These are phyloP conservation scores for Retiboletus flavoniger DNA, from an alignment of 1,284 basidiomycete species.

Conservation along the genomic window DNA sequence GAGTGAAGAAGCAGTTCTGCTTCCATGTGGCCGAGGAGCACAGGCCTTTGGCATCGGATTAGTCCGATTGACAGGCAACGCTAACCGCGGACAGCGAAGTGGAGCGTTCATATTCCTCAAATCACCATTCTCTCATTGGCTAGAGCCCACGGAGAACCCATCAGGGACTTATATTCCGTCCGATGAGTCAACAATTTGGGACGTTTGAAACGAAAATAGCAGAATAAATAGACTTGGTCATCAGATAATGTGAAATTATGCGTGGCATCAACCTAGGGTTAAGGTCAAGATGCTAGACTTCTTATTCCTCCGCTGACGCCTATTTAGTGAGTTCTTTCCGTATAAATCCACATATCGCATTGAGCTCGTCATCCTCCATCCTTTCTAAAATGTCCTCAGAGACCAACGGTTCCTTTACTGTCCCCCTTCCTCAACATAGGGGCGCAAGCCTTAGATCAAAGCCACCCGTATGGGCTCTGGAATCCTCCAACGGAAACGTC, in stretches of 20 bases:
- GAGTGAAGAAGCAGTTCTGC: not conserved
- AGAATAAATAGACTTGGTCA: not conserved
- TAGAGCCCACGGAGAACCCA: not conserved
- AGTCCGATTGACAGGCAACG: not conserved
- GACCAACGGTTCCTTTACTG: constrained; percentile 6
- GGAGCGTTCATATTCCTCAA: constrained; percentile 1
- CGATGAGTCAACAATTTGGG: not conserved
- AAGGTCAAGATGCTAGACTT: constrained; percentile 8
- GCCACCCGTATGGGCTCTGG: constrained; percentile 65
- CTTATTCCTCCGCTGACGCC: not conserved
- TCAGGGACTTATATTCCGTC: not conserved
- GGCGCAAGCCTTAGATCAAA: constrained; percentile 22
- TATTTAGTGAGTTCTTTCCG: not conserved
- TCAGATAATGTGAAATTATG: not conserved
- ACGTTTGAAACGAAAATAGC: not conserved
- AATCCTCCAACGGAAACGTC: constrained; percentile 40
- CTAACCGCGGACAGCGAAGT: not conserved
- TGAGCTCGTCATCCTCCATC: not conserved
- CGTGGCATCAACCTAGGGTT: constrained; percentile 8
- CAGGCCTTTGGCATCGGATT: not conserved
- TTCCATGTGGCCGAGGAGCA: not conserved
- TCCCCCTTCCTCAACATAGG: constrained; percentile 20
- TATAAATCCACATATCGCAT: constrained; percentile 18
- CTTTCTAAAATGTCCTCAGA: constrained; percentile 22
- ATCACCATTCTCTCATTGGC: constrained; percentile 10